Evolutionary conservation across 179 eudicot species (phyloP).

Genomic region (Carnegiea gigantea): DNA sequence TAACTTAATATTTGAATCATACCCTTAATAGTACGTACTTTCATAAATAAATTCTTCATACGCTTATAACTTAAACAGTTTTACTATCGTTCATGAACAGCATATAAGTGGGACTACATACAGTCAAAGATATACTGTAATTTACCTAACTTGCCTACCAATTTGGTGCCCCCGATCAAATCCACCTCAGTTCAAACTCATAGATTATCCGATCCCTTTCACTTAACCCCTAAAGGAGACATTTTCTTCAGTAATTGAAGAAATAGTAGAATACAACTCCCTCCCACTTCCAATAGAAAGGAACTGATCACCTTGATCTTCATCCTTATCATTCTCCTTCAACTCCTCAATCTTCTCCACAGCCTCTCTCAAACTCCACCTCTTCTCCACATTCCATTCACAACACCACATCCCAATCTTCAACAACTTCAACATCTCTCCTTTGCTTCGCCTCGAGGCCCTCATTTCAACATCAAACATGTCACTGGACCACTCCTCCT

Average conservation of each 20-base stretch:
- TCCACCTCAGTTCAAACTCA: not conserved
- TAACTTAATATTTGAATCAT: not conserved
- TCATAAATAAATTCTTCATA: too few relatives aligned
- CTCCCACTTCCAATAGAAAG: slow-evolving; percentile 47
- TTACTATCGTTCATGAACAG: not conserved
- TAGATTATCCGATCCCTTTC: not conserved
- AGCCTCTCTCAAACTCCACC: slow-evolving; percentile 64
- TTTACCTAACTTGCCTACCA: not conserved
- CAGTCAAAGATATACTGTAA: not conserved
- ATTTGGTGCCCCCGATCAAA: not conserved
- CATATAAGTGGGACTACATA: too few relatives aligned
- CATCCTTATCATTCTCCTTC: slow-evolving; percentile 52
- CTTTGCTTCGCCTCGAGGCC: slow-evolving; percentile 41
- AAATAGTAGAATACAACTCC: slow-evolving; percentile 41
- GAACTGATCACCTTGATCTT: slow-evolving; percentile 27
- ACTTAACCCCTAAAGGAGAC: slow-evolving; percentile 23
- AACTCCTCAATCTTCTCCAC: slow-evolving; percentile 64
- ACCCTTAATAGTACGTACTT: too few relatives aligned
- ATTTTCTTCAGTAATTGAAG: slow-evolving; percentile 44
- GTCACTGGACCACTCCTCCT: slow-evolving; percentile 70
- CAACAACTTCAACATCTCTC: slow-evolving; percentile 68
- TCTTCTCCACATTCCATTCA: slow-evolving; percentile 56
- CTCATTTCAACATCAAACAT: slow-evolving; percentile 74
- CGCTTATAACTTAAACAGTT: too few relatives aligned
- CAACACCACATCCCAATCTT: slow-evolving; percentile 73